Percentiles rank a stretch among this genome's conserved stretches.
phyloP scores from a whole-genome alignment of 2,329 filamentous ascomycete genomes.

The Pseudocercospora macadamiae region DNA sequence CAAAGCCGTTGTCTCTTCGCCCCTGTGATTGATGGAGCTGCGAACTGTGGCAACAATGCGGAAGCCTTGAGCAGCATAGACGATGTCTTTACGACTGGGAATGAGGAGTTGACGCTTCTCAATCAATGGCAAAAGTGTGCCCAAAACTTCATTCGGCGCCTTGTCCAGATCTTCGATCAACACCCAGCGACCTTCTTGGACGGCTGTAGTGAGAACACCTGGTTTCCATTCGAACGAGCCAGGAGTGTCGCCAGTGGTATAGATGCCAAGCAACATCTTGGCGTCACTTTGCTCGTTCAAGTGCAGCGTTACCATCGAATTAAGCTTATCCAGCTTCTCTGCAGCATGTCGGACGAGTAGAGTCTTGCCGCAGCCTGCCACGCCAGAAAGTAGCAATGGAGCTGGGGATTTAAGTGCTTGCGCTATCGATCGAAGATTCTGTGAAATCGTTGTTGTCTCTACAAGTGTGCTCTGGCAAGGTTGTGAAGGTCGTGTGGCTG shows the following conservation, averaged over 20 bases:
- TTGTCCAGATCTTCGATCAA: constrained; percentile 96
- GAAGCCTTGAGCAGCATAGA: constrained; percentile 82
- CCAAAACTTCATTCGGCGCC: constrained; percentile 92
- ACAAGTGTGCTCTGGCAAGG: constrained; percentile 57
- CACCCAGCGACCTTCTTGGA: constrained; percentile 93
- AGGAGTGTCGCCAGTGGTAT: constrained; percentile 83
- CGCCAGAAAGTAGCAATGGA: constrained; percentile 79
- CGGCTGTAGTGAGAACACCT: constrained; percentile 90
- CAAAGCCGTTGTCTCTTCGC: constrained; percentile 71
- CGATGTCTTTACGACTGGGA: constrained; percentile 81
- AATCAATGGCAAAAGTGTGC: constrained; percentile 87
- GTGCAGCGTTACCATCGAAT: constrained; percentile 88
- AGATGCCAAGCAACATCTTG: constrained; percentile 92
- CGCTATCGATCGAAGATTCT: constrained; percentile 73
- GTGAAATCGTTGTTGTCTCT: constrained; percentile 70
- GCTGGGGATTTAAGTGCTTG: constrained; percentile 66
- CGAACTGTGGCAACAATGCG: constrained; percentile 90
- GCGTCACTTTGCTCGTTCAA: constrained; percentile 98
- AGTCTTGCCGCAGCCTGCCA: constrained; percentile 89
- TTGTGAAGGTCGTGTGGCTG: constrained; percentile 52
- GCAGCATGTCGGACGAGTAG: constrained; percentile 81
- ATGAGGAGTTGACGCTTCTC: constrained; percentile 90
- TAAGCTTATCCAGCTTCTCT: constrained; percentile 74
- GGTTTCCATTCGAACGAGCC: constrained; percentile 91
- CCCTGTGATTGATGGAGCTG: constrained; percentile 65